These are phyloP conservation scores for Hericium rajendrae DNA, from an alignment of 768 basidiomycete species.

Conservation along the genomic window DNA sequence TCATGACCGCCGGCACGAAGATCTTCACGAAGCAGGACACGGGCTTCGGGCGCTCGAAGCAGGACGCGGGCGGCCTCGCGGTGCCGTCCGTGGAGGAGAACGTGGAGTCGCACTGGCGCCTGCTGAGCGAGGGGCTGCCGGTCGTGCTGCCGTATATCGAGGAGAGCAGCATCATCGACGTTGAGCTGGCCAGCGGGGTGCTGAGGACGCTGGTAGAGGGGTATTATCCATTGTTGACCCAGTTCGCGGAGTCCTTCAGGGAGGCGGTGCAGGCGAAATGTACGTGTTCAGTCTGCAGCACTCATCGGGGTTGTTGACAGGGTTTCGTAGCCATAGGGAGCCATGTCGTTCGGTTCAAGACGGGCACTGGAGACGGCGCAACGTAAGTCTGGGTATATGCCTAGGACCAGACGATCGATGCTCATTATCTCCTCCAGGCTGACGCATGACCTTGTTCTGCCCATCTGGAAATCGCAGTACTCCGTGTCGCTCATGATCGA, in stretches of 20 bases:
- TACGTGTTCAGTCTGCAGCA: conserved; percentile 21
- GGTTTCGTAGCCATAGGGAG: conserved; percentile 48
- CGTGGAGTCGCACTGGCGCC: conserved; percentile 55
- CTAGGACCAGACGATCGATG: not conserved
- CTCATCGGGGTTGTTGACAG: not conserved
- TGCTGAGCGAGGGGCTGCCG: conserved; percentile 78
- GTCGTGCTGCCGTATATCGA: conserved; percentile 78
- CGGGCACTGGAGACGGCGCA: conserved; percentile 40
- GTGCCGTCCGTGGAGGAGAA: conserved; percentile 11
- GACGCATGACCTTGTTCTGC: conserved; percentile 76
- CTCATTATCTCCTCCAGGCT: conserved; percentile 32
- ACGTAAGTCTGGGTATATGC: conserved; percentile 28
- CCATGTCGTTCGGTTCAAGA: conserved; percentile 60
- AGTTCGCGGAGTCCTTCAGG: conserved; percentile 54
- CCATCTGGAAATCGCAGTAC: conserved; percentile 89
- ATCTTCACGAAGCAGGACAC: conserved; percentile 86
- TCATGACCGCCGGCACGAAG: conserved; percentile 91
- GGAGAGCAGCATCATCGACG: conserved; percentile 48
- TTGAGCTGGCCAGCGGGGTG: conserved; percentile 33
- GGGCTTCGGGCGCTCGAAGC: conserved; percentile 17
- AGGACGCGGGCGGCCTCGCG: not conserved
- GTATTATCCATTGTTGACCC: conserved; percentile 72
- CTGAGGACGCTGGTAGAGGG: conserved; percentile 60
- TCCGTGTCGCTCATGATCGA: conserved; percentile 91
- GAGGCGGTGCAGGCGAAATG: conserved; percentile 41